Conservation (phyloP, 78 protist genomes). For the Mantamonas sphyraenae region DNA sequence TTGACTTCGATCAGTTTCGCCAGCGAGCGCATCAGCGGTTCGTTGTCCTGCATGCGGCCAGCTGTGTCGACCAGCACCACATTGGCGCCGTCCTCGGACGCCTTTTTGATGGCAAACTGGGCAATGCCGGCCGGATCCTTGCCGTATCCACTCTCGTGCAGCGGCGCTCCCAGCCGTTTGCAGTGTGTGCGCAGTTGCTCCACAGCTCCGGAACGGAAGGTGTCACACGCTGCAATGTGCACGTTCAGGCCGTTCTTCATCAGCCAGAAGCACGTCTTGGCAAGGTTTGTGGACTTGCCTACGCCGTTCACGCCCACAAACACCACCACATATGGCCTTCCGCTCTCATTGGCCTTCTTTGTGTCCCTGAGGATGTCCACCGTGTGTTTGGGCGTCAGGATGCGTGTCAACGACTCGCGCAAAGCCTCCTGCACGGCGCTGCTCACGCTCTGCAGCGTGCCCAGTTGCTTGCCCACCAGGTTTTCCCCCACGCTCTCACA, state of each 20-base stretch:
- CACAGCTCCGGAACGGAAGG: constrained; percentile 98
- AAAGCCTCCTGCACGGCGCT: constrained; percentile 44
- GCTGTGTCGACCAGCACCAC: constrained; percentile 97
- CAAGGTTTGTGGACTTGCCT: constrained; percentile 89
- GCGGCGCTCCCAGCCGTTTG: constrained; percentile 40
- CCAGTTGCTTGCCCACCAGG: constrained; percentile 72
- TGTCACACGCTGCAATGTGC: constrained; percentile 98
- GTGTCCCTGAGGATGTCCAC: constrained; percentile 72
- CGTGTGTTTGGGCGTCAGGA: constrained; percentile 81
- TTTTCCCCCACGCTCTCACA: constrained; percentile 55
- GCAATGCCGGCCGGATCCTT: constrained; percentile 88
- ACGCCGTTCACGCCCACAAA: constrained; percentile 91
- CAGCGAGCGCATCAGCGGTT: constrained; percentile 89
- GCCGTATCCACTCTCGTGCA: constrained; percentile 86
- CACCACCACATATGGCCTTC: constrained; percentile 64
- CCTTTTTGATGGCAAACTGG: constrained; percentile 59
- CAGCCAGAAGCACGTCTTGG: constrained; percentile 87
- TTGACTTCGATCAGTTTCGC: constrained; percentile 68
- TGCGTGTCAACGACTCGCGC: constrained; percentile 67
- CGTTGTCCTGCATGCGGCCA: constrained; percentile 98
- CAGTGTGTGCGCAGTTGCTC: constrained; percentile 93
- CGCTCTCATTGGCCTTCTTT: constrained; percentile 17
- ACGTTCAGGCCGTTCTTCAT: constrained; percentile 54
- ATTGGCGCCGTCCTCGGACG: constrained; percentile 38
- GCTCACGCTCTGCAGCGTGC: constrained; percentile 14